Percentiles rank a stretch among this genome's conserved stretches.
phyloP scores from a whole-genome alignment of 1,284 basidiomycete species.

The Leccinum subrobustum region DNA sequence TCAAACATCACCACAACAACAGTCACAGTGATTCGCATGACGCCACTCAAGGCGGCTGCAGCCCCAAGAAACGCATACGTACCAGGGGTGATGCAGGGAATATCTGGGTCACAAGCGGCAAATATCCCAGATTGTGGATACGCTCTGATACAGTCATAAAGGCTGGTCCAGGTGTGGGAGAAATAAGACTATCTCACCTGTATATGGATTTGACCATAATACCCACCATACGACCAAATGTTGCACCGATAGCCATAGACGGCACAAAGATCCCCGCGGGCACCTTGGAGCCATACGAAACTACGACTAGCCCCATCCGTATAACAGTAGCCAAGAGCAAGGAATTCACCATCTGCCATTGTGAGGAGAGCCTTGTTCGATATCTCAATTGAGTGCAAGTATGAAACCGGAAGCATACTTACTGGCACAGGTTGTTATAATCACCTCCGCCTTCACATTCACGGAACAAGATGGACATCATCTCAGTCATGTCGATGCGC shows the following conservation, averaged over 20 bases:
- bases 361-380: constrained; percentile 68
- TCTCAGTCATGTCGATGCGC: constrained; percentile 97
- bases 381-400: constrained; percentile 14
- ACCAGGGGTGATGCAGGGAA: constrained; percentile 97
- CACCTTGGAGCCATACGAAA: constrained; percentile 96
- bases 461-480: constrained; percentile 93
- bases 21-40: constrained; percentile 96
- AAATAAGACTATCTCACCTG: constrained; percentile 48
- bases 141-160: constrained; percentile 48
- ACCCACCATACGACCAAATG: constrained; percentile 94
- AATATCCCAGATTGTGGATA: constrained; percentile 86
- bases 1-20: constrained; percentile 99
- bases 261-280: constrained; percentile 98
- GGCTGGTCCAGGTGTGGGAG: background rate
- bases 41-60: constrained; percentile 91
- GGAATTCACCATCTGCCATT: constrained; percentile 96
- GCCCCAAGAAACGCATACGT: constrained; percentile 96
- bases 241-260: constrained; percentile 96
- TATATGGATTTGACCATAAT: constrained; percentile 94
- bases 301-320: constrained; percentile 81
- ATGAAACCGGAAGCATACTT: constrained; percentile 35
- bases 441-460: constrained; percentile 97
- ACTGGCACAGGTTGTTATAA: constrained; percentile 94
- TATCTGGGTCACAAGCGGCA: constrained; percentile 85
- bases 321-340: constrained; percentile 90